Conservation (phyloP, 1,139 yeast species). For the Zygosaccharomyces pseudobailii region DNA sequence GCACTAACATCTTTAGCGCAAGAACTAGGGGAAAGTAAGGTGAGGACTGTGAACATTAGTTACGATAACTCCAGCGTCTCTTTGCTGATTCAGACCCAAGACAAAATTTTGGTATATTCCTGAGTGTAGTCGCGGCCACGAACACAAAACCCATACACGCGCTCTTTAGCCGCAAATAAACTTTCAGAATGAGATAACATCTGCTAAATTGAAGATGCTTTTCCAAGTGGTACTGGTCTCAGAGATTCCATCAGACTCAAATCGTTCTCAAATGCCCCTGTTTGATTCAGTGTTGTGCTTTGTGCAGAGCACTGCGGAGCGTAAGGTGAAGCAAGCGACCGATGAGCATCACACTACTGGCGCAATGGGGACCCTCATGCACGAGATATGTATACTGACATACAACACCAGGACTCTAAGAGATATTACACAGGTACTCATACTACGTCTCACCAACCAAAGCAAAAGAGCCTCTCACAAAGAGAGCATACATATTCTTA, state of each 20-base stretch:
- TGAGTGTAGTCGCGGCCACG: background rate
- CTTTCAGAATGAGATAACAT: background rate
- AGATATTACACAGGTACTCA: slow-evolving; percentile 29
- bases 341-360: slow-evolving; percentile 30
- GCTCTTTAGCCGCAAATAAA: background rate
- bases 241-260: too few species aligned
- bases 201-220: too few species aligned
- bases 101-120: slow-evolving; percentile 2
- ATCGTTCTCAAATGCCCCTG: slow-evolving; percentile 17
- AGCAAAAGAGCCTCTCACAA: slow-evolving; percentile 23
- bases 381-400: slow-evolving; percentile 33
- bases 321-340: slow-evolving; percentile 30
- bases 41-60: slow-evolving; percentile 4
- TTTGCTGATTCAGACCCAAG: slow-evolving; percentile 2
- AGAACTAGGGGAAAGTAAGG: background rate
- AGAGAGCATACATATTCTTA: slow-evolving; percentile 27
- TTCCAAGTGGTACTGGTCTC: too few species aligned
- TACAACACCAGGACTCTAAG: slow-evolving; percentile 31
- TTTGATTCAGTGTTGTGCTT: slow-evolving; percentile 27
- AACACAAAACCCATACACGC: background rate
- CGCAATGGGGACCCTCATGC: slow-evolving; percentile 33
- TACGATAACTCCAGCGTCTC: slow-evolving; percentile 6
- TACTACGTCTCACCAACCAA: slow-evolving; percentile 26
- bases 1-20: background rate
- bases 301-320: slow-evolving; percentile 29